A percentile compares a stretch with the other conserved stretches of the same genome.
These are phyloP conservation scores for Davidsoniella virescens DNA, from an alignment of 2,329 filamentous ascomycete genomes.

Conservation along the genomic window DNA sequence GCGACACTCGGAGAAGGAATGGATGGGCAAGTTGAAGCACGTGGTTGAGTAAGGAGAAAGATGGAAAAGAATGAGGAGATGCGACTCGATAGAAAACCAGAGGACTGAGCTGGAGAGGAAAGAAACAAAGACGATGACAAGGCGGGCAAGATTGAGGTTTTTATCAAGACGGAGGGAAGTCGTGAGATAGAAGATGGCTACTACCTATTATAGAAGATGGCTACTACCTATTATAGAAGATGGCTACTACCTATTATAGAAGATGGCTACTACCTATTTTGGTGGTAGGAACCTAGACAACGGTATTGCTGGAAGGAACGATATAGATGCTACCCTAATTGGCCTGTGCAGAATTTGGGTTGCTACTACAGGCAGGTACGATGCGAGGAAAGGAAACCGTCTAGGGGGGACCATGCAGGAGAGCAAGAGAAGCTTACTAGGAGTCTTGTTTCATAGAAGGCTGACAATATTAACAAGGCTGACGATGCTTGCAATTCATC, in stretches of 20 bases:
- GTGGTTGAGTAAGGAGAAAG: background rate
- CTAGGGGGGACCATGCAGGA: conserved; percentile 2
- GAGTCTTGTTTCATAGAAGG: too few relatives aligned
- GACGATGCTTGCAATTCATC: too few relatives aligned
- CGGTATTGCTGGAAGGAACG: conserved; percentile 1
- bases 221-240: conserved; percentile 1
- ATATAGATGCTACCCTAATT: background rate
- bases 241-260: conserved; percentile 1
- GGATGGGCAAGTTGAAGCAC: background rate
- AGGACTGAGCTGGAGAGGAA: background rate
- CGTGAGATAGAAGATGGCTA: background rate
- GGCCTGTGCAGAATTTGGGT: conserved; percentile 3
- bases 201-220: too few relatives aligned
- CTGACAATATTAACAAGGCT: too few relatives aligned
- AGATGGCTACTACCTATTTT: conserved; percentile 3
- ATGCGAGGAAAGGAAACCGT: background rate
- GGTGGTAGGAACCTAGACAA: background rate
- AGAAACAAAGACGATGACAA: background rate
- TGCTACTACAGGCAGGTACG: background rate
- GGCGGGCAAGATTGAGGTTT: too few relatives aligned
- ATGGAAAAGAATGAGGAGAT: background rate
- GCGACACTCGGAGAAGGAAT: background rate
- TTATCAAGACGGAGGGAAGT: too few relatives aligned
- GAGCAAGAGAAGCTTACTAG: background rate
- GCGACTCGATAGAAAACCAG: background rate